Percentiles rank a stretch among this genome's conserved stretches.
Evolutionary conservation across 2,329 filamentous ascomycete genomes (phyloP).

Genomic region (Fusarium sp.): DNA sequence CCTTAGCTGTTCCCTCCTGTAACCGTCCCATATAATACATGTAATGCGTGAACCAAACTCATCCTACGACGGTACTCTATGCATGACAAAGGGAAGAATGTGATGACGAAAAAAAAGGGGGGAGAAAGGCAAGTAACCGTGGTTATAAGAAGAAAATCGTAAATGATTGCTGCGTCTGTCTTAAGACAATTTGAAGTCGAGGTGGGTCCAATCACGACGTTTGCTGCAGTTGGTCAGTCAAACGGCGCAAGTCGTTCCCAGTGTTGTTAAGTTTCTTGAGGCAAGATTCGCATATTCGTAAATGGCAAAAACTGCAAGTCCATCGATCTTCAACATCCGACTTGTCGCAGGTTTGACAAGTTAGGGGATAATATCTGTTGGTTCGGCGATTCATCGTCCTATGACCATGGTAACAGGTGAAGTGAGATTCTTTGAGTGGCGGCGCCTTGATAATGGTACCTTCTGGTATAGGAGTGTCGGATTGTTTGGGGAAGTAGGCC

Average conservation of each 20-base stretch:
- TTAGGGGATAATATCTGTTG: constrained; percentile 66
- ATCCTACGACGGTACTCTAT: constrained; percentile 33
- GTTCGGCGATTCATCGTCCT: constrained; percentile 62
- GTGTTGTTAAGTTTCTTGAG: constrained; percentile 58
- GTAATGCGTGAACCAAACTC: constrained; percentile 32
- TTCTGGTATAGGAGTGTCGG: constrained; percentile 47
- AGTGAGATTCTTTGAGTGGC: constrained; percentile 62
- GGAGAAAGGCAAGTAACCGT: neutral
- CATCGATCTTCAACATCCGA: constrained; percentile 62
- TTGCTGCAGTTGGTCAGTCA: constrained; percentile 54
- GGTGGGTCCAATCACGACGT: constrained; percentile 5
- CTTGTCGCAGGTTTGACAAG: constrained; percentile 68
- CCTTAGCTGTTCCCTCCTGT: constrained; percentile 14
- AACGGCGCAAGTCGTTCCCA: constrained; percentile 59
- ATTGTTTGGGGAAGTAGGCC: constrained; percentile 57
- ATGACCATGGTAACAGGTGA: constrained; percentile 65
- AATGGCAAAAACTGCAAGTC: constrained; percentile 65
- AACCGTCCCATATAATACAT: constrained; percentile 43
- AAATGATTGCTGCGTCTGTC: constrained; percentile 2
- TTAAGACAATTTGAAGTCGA: neutral
- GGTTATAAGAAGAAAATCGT: constrained; percentile 15
- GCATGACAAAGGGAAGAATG: constrained; percentile 38
- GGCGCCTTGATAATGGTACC: constrained; percentile 59
- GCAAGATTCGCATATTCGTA: constrained; percentile 68
- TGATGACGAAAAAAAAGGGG: neutral